Conservation (phyloP, 352 stramenopile species). For the Blastocystis sp. region DNA sequence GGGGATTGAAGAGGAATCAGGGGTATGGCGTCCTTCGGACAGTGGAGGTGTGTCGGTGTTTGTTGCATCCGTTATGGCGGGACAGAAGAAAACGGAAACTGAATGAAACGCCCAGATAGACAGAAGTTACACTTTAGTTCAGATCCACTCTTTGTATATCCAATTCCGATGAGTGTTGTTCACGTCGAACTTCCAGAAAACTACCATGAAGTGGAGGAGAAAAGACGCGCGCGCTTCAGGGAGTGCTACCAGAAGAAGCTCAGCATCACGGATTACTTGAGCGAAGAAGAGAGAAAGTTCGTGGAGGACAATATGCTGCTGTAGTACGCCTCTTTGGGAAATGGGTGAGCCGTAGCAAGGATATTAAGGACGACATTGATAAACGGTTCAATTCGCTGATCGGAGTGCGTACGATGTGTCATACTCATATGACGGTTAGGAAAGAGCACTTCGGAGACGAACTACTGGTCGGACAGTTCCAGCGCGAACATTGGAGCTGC, state of each 20-base stretch:
- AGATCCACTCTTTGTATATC: background rate
- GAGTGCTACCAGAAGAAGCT: conserved; percentile 38
- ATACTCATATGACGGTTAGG: background rate
- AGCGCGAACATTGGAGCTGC: background rate
- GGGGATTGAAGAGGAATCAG: conserved; percentile 40
- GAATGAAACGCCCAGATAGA: background rate
- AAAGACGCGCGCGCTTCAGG: conserved; percentile 2
- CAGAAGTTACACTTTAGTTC: background rate
- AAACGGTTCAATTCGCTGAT: background rate
- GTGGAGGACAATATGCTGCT: background rate
- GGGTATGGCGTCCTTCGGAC: conserved; percentile 44
- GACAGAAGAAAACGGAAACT: background rate
- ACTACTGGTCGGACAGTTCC: background rate
- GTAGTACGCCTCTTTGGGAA: background rate
- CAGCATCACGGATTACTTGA: conserved; percentile 19
- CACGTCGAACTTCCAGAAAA: background rate
- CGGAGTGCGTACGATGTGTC: background rate
- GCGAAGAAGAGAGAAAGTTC: background rate
- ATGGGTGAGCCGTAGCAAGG: conserved; percentile 2
- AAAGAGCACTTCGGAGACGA: background rate
- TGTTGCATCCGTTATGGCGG: background rate
- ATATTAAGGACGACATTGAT: conserved; percentile 1
- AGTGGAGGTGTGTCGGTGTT: conserved; percentile 24
- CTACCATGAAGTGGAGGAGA: background rate
- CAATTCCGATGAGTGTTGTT: background rate